Evolutionary conservation across 1,139 yeast genomes (phyloP).

Genomic region (Sugiyamaella sp.): DNA sequence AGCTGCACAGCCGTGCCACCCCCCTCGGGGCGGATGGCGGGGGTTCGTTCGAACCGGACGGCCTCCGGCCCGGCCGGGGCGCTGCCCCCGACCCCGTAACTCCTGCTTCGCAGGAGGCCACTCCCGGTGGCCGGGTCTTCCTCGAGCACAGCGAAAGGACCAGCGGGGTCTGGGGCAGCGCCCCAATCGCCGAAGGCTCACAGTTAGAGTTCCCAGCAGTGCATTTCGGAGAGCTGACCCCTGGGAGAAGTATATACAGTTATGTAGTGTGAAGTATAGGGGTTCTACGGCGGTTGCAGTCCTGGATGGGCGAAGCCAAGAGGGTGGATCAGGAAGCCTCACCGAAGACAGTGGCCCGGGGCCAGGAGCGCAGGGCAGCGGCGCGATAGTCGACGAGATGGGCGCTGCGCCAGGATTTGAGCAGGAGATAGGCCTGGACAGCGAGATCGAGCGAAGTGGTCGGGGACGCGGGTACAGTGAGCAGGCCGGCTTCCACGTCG

Average conservation of each 20-base stretch:
- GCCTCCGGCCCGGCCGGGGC: neutral
- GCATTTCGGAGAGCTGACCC: too few species aligned
- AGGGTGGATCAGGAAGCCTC: too few species aligned
- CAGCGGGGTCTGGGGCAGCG: neutral
- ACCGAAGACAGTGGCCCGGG: too few species aligned
- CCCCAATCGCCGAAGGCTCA: neutral
- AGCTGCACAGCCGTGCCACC: neutral
- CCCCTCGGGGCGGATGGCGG: neutral
- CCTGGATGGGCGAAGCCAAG: too few species aligned
- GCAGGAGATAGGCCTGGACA: neutral
- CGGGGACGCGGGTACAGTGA: neutral
- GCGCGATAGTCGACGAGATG: neutral
- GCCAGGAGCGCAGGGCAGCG: too few species aligned
- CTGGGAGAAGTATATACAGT: too few species aligned
- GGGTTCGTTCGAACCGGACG: neutral
- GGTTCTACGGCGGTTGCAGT: too few species aligned
- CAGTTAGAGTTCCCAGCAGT: neutral
- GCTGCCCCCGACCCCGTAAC: neutral
- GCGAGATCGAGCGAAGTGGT: neutral
- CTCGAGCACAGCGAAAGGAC: neutral
- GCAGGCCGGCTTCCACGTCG: neutral
- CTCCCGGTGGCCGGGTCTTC: neutral
- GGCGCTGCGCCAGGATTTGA: neutral
- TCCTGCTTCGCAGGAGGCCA: neutral
- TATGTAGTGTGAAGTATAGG: too few species aligned